Evolutionary conservation across 805 yeast species (phyloP).

Genomic region (Lipomyces orientalis): DNA sequence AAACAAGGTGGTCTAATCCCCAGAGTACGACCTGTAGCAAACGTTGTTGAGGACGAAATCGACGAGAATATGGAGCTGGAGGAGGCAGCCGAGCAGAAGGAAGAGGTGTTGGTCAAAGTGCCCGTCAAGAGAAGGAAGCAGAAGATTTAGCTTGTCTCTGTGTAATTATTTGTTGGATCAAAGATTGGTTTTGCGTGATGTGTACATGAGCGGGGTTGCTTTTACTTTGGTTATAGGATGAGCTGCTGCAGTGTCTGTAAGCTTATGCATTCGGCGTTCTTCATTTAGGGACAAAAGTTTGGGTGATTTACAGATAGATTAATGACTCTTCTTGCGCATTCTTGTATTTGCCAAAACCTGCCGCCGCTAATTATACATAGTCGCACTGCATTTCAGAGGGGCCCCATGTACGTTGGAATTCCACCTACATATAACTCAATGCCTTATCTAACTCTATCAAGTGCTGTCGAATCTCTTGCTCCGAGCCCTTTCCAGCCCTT

Average conservation of each 20-base stretch:
- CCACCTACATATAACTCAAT: constrained; percentile 28
- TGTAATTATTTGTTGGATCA: background rate
- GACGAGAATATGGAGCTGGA: constrained; percentile 55
- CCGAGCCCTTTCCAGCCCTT: constrained; percentile 34
- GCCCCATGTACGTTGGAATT: background rate
- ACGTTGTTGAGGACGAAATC: constrained; percentile 52
- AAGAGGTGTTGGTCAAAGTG: constrained; percentile 32
- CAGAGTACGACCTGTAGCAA: constrained; percentile 60
- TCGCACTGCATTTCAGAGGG: background rate
- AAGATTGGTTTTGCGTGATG: constrained; percentile 6
- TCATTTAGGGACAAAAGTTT: constrained; percentile 7
- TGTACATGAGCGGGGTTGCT: background rate
- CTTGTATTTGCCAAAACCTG: background rate
- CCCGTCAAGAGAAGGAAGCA: constrained; percentile 29
- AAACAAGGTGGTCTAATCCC: constrained; percentile 79
- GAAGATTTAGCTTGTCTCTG: constrained; percentile 8
- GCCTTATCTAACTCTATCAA: constrained; percentile 34
- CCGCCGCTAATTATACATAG: background rate
- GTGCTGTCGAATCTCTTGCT: constrained; percentile 30
- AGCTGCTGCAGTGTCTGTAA: background rate
- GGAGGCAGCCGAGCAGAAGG: constrained; percentile 43
- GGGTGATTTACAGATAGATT: background rate
- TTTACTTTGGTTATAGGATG: background rate
- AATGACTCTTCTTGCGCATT: background rate
- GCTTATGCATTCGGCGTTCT: constrained; percentile 27